These are phyloP conservation scores for Alternaria hordeiaustralica DNA, from an alignment of 2,329 filamentous ascomycete species.

Conservation along the genomic window DNA sequence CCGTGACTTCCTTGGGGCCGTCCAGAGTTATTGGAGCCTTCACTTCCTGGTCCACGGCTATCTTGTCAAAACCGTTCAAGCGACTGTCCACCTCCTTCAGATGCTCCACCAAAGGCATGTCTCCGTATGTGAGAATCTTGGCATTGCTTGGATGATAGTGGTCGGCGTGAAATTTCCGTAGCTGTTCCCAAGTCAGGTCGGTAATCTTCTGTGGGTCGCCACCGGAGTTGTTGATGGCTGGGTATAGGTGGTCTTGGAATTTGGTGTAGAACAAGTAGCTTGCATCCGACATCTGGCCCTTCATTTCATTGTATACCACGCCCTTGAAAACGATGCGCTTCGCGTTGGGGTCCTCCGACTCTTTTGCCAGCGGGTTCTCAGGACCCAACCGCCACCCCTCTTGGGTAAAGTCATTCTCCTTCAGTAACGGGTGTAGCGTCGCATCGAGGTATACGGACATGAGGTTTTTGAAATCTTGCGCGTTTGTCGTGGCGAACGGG, in stretches of 20 bases:
- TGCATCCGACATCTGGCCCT: slow-evolving; percentile 97
- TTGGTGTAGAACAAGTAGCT: slow-evolving; percentile 95
- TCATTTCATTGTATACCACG: slow-evolving; percentile 99
- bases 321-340: slow-evolving; percentile 90
- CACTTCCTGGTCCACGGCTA: slow-evolving; percentile 72
- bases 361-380: slow-evolving; percentile 72
- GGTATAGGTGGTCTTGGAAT: slow-evolving; percentile 94
- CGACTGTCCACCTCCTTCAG: slow-evolving; percentile 78
- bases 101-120: slow-evolving; percentile 85
- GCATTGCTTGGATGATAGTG: slow-evolving; percentile 98
- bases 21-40: slow-evolving; percentile 76
- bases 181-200: slow-evolving; percentile 87
- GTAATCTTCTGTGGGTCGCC: slow-evolving; percentile 97
- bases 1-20: slow-evolving; percentile 72
- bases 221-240: slow-evolving; percentile 93
- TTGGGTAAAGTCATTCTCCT: slow-evolving; percentile 90
- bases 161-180: slow-evolving; percentile 85
- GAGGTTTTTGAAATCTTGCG: slow-evolving; percentile 92
- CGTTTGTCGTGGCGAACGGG: slow-evolving; percentile 95
- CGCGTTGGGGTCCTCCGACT: slow-evolving; percentile 57
- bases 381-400: slow-evolving; percentile 97
- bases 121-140: slow-evolving; percentile 93
- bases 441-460: slow-evolving; percentile 97
- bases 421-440: slow-evolving; percentile 86
- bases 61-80: slow-evolving; percentile 75